phyloP scores from a whole-genome alignment of 495 filamentous ascomycete species.

The Trichoderma asperelloides region DNA sequence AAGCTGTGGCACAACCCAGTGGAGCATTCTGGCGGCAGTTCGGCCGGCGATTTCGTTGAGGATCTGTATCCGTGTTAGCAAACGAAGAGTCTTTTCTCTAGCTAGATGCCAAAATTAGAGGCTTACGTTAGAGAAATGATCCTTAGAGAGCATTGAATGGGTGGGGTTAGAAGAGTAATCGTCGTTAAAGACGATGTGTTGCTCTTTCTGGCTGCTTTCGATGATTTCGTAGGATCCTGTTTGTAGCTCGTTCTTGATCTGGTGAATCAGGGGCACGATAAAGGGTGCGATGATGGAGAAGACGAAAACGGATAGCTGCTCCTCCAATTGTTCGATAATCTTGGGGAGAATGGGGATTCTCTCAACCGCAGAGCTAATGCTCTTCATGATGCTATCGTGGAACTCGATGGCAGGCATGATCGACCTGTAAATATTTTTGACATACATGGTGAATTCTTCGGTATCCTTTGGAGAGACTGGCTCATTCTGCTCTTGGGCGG shows the following conservation, averaged over 20 bases:
- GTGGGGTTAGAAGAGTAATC: conserved; percentile 69
- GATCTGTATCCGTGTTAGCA: conserved; percentile 36
- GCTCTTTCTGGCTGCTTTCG: conserved; percentile 64
- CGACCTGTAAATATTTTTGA: conserved; percentile 58
- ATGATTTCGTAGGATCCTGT: conserved; percentile 84
- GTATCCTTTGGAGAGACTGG: conserved; percentile 61
- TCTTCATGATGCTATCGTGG: conserved; percentile 77
- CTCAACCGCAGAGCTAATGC: conserved; percentile 65
- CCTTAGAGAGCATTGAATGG: conserved; percentile 93
- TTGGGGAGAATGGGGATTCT: conserved; percentile 72
- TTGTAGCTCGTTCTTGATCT: conserved; percentile 74
- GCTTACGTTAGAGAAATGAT: conserved; percentile 71
- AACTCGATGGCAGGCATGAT: conserved; percentile 81
- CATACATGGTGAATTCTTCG: conserved; percentile 62
- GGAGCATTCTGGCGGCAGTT: conserved; percentile 64
- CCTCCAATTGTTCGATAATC: conserved; percentile 69
- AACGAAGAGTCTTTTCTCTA: neutral
- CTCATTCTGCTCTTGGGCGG: conserved; percentile 56
- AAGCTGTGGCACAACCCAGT: conserved; percentile 77
- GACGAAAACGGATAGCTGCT: conserved; percentile 74
- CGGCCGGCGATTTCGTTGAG: conserved; percentile 85
- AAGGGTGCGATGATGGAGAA: conserved; percentile 81
- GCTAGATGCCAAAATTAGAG: no score
- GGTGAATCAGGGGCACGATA: conserved; percentile 72
- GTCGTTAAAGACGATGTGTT: conserved; percentile 78